Evolutionary conservation across 202 grass and related monocot species (phyloP), one percentile per base, ranked within the genome.

Genomic region (Zizania palustris): DNA sequence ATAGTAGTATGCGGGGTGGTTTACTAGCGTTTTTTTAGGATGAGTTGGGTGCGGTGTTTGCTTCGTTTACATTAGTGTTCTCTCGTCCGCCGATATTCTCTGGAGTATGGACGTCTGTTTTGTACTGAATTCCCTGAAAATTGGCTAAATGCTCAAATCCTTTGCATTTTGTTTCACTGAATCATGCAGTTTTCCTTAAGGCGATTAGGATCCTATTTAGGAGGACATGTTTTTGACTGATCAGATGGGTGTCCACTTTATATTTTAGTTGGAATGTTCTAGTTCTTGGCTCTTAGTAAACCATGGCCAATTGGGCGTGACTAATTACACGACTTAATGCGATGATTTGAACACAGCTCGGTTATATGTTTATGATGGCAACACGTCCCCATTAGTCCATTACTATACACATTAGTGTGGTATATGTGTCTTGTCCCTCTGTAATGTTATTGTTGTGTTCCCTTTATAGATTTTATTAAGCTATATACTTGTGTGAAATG

Each of bases 201-300:
- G 1, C 49, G n/a, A 67, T 65, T 35, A 45, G 59, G 62, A 44
- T 35, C 21, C 46, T 18, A 65, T 57, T 70, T 60, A 58, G 16
- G 55, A 13, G 16, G 9, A 4, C 14, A 65, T 51, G 16, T 77
- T 84, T 28, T 67, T 43, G 45, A 3, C 40, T 64, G 28, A 28
- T 28, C 28, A 28, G 28, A 28, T 28, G 28, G 28, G 28, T 2
- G 2, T 71, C 57, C 15, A 15, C 7, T 62, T 40, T 56, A 9
- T 72, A 76, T 28, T 33, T 71, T 49, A 40, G 38, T 20, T 9
- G 1, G 34, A 39, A 22, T 57, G 28, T 16, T 54, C 7, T 53
- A 71, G 68, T 70, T 16, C 20, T 61, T 83, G 36, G 28, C n/a
- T 80, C 5, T 33, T 7, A 45, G 3, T 11, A 63, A 54, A 19